Evolutionary conservation across 2,329 filamentous ascomycete genomes (phyloP), one percentile per base, ranked within the genome.

Genomic region (Fusarium subtropicale): DNA sequence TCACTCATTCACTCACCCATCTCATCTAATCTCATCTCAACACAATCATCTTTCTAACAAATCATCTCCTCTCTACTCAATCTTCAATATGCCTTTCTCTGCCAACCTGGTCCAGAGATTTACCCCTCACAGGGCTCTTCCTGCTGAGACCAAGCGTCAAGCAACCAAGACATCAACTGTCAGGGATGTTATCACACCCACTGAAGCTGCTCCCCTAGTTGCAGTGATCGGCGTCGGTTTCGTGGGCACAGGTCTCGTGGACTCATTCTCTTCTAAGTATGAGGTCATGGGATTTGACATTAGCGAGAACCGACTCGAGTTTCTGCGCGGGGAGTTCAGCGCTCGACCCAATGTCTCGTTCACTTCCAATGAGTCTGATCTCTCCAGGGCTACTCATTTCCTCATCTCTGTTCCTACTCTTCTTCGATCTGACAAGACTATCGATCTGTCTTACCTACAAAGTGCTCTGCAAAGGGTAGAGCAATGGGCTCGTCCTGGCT

Each of bases 381-480:
- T 86, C 28, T 60, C 68, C 3, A 57, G 68, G 15, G 85, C 83
- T 4, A 85, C 82, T 0, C 83, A 87, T 68, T 85, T 85, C 55
- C 79, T 87, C 22, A 83, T 87, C 57, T 81, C 84, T 0, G 85
- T 87, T 1, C 85, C 85, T 1, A 87, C 85, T 0, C 79, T 84
- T 2, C 79, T 87, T 4, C 76, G 76, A 2, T 75, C 77, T 0
- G 82, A 86, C 71, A 81, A 80, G 53, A 79, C 78, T 5, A 79
- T 87, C 60, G 81, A 86, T 66, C 78, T 81, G 1, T 82, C 83
- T 3, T 83, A 82, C 56, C 73, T 87, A 7, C 73, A 76, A 26
- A 80, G 76, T 39, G 84, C 84, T 1, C 74, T 86, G 8, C 64
- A 57, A 2, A 78, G 78, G 10, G 81, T 86, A 1, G 75, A 76